These are phyloP conservation scores for Magnaporthiopsis poae DNA, from an alignment of 2,329 filamentous ascomycete genomes.

Conservation along the genomic window DNA sequence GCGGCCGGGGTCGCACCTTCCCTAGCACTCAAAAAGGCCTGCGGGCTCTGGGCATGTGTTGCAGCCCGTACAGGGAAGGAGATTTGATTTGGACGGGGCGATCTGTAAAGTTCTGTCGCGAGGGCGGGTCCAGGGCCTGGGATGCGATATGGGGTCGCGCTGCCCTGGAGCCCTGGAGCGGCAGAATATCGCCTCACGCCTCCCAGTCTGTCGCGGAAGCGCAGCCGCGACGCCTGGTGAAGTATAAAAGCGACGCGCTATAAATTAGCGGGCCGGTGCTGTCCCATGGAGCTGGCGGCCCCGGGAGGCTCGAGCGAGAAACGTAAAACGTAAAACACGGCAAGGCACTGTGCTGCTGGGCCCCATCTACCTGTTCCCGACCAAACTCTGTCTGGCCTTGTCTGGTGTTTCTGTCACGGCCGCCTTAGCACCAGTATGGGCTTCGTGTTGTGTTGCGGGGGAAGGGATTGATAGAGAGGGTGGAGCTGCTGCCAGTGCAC, in stretches of 20 bases:
- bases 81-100: constrained; percentile 26
- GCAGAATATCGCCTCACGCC: background rate
- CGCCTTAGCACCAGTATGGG: background rate
- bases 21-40: constrained; percentile 17
- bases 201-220: background rate
- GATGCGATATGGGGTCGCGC: background rate
- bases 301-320: background rate
- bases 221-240: constrained; percentile 13
- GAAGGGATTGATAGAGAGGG: background rate
- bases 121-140: background rate
- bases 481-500: background rate
- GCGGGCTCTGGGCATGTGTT: constrained; percentile 9
- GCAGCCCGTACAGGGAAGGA: constrained; percentile 42
- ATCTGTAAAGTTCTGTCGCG: constrained; percentile 21
- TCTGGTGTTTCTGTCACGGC: background rate
- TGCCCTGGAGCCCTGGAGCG: background rate
- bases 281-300: constrained; percentile 7
- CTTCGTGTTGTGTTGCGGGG: constrained; percentile 2
- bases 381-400: background rate
- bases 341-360: background rate
- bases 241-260: constrained; percentile 17
- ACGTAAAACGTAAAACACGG: background rate
- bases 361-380: constrained; percentile 1
- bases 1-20: constrained; percentile 10
- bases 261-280: constrained; percentile 17